These are phyloP conservation scores for Pelargonium exstipulatum DNA, from an alignment of 441 rosid genomes.

Conservation along the genomic window DNA sequence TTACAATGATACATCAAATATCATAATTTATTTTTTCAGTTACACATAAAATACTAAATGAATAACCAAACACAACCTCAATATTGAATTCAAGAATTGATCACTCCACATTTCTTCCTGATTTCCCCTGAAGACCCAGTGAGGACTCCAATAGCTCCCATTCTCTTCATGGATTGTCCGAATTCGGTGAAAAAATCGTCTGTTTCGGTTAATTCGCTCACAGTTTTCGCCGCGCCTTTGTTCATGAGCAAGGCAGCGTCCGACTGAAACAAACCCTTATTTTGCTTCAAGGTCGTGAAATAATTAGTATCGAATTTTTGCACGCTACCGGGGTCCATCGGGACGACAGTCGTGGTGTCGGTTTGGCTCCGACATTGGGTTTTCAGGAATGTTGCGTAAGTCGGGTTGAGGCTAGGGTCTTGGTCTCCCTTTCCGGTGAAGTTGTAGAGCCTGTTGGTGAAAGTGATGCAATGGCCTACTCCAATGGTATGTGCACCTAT, in stretches of 20 bases:
- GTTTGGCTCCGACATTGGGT: constrained; percentile 27
- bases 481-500: constrained; percentile 64
- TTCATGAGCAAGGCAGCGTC: constrained; percentile 9
- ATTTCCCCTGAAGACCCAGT: constrained; percentile 48
- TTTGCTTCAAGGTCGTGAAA: not conserved
- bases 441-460: constrained; percentile 51
- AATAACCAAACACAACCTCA: too few species aligned
- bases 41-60: too few species aligned
- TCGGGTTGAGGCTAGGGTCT: constrained; percentile 41
- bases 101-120: constrained; percentile 38
- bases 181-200: constrained; percentile 30
- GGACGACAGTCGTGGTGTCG: constrained; percentile 12
- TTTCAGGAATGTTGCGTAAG: constrained; percentile 36
- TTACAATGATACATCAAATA: too few species aligned
- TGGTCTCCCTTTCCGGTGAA: constrained; percentile 54
- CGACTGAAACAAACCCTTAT: not conserved
- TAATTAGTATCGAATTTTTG: not conserved
- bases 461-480: constrained; percentile 36
- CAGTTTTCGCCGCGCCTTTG: constrained; percentile 23
- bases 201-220: constrained; percentile 21
- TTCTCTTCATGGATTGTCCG: constrained; percentile 47
- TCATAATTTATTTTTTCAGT: too few species aligned
- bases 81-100: constrained; percentile 18
- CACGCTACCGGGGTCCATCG: not conserved
- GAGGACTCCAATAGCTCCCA: constrained; percentile 55